Conservation (phyloP, 2,329 filamentous ascomycete species). For the Beauveria pseudobassiana region DNA sequence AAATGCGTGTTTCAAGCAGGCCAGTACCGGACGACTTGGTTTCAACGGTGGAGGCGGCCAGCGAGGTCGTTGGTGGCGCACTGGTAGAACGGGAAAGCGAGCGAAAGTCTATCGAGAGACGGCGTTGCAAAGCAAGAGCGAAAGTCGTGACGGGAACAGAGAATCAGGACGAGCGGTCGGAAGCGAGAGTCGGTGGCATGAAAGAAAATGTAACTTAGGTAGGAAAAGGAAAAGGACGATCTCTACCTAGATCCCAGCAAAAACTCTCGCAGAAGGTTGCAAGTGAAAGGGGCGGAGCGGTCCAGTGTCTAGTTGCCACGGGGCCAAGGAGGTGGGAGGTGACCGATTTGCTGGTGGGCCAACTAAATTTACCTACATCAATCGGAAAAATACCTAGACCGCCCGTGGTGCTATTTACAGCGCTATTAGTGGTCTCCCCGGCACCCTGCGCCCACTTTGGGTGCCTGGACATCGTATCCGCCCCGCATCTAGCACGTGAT, state of each 20-base stretch:
- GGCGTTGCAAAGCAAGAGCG: background rate
- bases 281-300: slow-evolving; percentile 7
- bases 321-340: background rate
- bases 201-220: background rate
- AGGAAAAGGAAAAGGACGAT: background rate
- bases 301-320: background rate
- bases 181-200: slow-evolving; percentile 5
- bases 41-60: slow-evolving; percentile 8
- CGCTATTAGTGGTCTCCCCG: background rate
- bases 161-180: background rate
- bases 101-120: background rate
- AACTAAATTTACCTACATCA: background rate
- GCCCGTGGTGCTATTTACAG: background rate
- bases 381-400: background rate
- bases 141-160: background rate
- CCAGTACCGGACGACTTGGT: background rate
- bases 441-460: background rate
- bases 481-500: slow-evolving; percentile 10
- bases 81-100: background rate
- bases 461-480: background rate
- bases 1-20: background rate
- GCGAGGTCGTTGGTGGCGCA: background rate
- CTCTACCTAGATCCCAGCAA: background rate
- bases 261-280: background rate
- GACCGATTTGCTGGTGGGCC: background rate